Percentiles rank a stretch among this genome's conserved stretches.
Evolutionary conservation across 495 filamentous ascomycete genomes (phyloP).

Genomic region (Lophiostoma macrostomum): DNA sequence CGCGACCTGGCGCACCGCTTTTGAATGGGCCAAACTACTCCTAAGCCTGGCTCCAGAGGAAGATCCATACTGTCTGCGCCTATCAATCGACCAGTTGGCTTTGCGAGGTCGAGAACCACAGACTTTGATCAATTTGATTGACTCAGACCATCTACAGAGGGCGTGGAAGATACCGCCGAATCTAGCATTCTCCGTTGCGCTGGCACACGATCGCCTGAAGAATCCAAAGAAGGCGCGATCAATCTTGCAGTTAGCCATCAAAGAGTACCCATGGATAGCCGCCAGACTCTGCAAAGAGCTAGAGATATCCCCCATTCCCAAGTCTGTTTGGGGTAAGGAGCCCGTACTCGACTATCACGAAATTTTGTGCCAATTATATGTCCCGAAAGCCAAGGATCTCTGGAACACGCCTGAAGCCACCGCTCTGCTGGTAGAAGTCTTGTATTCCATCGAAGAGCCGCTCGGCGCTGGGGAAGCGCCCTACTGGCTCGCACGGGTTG

Average conservation of each 20-base stretch:
- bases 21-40: slow-evolving; percentile 88
- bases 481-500: slow-evolving; percentile 49
- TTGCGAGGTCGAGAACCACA: slow-evolving; percentile 73
- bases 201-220: slow-evolving; percentile 68
- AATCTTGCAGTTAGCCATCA: slow-evolving; percentile 62
- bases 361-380: slow-evolving; percentile 75
- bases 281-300: slow-evolving; percentile 72
- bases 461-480: slow-evolving; percentile 33
- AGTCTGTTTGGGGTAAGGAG: slow-evolving; percentile 74
- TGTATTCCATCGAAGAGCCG: slow-evolving; percentile 46
- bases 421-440: slow-evolving; percentile 68
- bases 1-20: slow-evolving; percentile 88
- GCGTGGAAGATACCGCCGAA: slow-evolving; percentile 41
- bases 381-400: slow-evolving; percentile 74
- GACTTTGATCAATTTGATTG: slow-evolving; percentile 69
- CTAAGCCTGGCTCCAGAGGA: slow-evolving; percentile 66
- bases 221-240: slow-evolving; percentile 62
- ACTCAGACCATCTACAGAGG: slow-evolving; percentile 53
- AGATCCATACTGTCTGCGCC: slow-evolving; percentile 79
- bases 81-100: slow-evolving; percentile 78
- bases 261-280: slow-evolving; percentile 77
- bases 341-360: slow-evolving; percentile 66
- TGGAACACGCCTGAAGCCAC: slow-evolving; percentile 81
- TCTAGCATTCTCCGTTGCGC: slow-evolving; percentile 21
- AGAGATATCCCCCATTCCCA: slow-evolving; percentile 66